Percentiles rank a stretch among this genome's conserved stretches.
These are phyloP conservation scores for Plasmodium vinckei DNA, from an alignment of 169 alveolate species.

Conservation along the genomic window DNA sequence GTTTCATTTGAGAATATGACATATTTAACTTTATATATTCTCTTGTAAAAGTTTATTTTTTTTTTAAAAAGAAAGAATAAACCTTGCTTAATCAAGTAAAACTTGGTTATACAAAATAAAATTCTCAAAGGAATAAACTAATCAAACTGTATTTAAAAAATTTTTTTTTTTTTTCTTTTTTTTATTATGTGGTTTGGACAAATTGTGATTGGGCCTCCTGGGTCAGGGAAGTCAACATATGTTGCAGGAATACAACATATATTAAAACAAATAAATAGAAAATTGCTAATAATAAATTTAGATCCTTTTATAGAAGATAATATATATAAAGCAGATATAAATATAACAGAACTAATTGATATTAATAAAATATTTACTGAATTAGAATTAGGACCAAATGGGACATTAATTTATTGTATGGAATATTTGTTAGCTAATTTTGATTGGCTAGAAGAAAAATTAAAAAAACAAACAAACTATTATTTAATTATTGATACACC, in stretches of 20 bases:
- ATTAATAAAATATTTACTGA: conserved; percentile 90
- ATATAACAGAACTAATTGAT: conserved; percentile 92
- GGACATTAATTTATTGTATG: conserved; percentile 94
- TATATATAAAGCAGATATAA: conserved; percentile 90
- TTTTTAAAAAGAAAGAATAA: no score
- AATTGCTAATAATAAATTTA: conserved; percentile 87
- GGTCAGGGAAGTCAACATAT: conserved; percentile 95
- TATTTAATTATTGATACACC: conserved; percentile 96
- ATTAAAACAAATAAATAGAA: conserved; percentile 86
- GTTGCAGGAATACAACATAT: conserved; percentile 92
- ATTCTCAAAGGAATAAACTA: no score
- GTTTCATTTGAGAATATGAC: no score
- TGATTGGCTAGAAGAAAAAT: conserved; percentile 92
- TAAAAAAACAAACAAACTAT: conserved; percentile 79
- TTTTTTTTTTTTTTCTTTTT: neutral
- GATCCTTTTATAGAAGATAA: conserved; percentile 93
- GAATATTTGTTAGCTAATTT: conserved; percentile 92
- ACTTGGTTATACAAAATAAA: no score
- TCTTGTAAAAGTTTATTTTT: no score
- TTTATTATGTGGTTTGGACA: conserved; percentile 89
- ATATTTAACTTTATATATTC: no score
- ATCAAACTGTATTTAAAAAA: neutral
- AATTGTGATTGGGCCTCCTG: conserved; percentile 96
- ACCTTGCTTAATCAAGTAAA: no score
- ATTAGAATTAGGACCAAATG: conserved; percentile 95